Evolutionary conservation across 805 yeast genomes (phyloP), one percentile per base, ranked within the genome.

Genomic region (Pichia kluyveri): DNA sequence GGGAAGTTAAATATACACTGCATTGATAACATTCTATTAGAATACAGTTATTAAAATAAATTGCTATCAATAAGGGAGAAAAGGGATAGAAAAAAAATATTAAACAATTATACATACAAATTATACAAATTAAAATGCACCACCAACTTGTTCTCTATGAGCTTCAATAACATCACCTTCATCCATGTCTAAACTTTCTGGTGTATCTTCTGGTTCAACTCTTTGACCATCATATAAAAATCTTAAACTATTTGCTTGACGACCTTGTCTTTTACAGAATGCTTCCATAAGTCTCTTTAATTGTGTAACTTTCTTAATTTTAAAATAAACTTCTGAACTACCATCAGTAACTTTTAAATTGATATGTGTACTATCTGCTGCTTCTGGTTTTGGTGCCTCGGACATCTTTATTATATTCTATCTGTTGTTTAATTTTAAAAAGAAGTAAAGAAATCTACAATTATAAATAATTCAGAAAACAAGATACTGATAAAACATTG

Each of bases 131-230:
- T 30, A 30, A 11, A 12, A 30, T 10, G 56, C 60, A 12, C 82
- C 88, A 53, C 95, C 86, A 48, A 83, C 83, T 71, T 93, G 99
- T 68, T 90, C 96, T 68, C 93, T 83, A 67, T 89, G 96, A 9
- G 96, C 99, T 69, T 93, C 99, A 56, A 93, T 90, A 56, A 86
- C 86, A 66, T 93, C 99, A 56, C 91, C 91, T 65, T 93, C 96
- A 68, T 86, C 95, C 79, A 93, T 81, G 45, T 88, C 98, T 60
- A 93, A 75, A 54, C 81, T 86, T 39, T 86, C 95, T 8, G 99
- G 98, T 5, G 99, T 93, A 59, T 86, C 88, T 51, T 84, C 90
- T 10, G 90, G 85, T 54, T 77, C 75, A 51, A 93, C 82, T 62
- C 98, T 81, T 57, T 88, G 85, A 54, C 99, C 99, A 56, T 93